Evolutionary conservation across 305 asterid species (phyloP).

Genomic region (Solanum aculeatissimum): DNA sequence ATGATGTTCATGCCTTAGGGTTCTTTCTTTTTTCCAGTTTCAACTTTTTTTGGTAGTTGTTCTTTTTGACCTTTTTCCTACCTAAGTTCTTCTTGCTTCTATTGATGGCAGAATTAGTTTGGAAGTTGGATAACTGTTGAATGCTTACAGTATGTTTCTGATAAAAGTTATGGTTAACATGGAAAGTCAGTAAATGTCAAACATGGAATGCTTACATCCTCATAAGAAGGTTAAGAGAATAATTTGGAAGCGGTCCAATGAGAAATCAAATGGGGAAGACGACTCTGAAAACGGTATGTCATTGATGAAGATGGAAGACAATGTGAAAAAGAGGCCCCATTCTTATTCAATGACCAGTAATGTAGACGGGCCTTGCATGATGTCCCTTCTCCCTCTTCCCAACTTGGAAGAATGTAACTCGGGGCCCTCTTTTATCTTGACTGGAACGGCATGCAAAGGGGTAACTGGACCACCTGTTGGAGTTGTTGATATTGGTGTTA

Average conservation of each 20-base stretch:
- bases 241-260: conserved; percentile 25
- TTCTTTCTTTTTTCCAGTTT: background rate
- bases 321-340: conserved; percentile 7
- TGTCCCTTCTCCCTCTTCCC: conserved; percentile 50
- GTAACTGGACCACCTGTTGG: conserved; percentile 67
- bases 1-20: background rate
- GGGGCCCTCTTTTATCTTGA: conserved; percentile 24
- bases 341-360: conserved; percentile 10
- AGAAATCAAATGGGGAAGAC: conserved; percentile 4
- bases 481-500: conserved; percentile 56
- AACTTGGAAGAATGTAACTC: conserved; percentile 33
- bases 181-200: background rate
- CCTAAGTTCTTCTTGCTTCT: background rate
- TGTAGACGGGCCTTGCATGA: conserved; percentile 24
- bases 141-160: background rate
- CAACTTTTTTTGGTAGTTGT: background rate
- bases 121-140: background rate
- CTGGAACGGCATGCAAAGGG: conserved; percentile 50
- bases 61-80: background rate
- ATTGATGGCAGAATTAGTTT: background rate
- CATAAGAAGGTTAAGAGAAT: conserved; percentile 24
- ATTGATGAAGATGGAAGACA: conserved; percentile 10
- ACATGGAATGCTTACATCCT: conserved; percentile 26
- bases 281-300: conserved; percentile 7
- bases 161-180: background rate